phyloP scores from a whole-genome alignment of 805 yeast species.

The Saturnispora mendoncae region DNA sequence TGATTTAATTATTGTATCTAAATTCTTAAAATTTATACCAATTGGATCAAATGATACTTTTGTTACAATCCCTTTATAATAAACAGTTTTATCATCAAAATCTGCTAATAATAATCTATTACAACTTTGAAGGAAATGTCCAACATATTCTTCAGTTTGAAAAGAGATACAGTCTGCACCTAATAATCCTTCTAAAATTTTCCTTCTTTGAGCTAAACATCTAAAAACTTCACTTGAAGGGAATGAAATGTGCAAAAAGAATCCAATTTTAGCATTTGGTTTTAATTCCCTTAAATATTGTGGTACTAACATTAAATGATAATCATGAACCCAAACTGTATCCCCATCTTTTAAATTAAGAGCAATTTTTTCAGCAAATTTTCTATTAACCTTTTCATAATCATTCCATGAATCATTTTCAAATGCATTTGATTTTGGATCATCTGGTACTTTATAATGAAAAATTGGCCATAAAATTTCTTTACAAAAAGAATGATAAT shows the following conservation, averaged over 20 bases:
- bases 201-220: slow-evolving; percentile 81
- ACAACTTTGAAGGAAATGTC: slow-evolving; percentile 89
- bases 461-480: slow-evolving; percentile 95
- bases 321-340: slow-evolving; percentile 87
- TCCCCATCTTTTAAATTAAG: slow-evolving; percentile 65
- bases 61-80: slow-evolving; percentile 50
- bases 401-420: slow-evolving; percentile 93
- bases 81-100: slow-evolving; percentile 53
- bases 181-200: slow-evolving; percentile 68
- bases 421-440: slow-evolving; percentile 87
- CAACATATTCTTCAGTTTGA: slow-evolving; percentile 87
- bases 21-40: slow-evolving; percentile 64
- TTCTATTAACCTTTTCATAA: slow-evolving; percentile 65
- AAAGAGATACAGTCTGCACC: slow-evolving; percentile 86
- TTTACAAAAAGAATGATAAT: slow-evolving; percentile 85
- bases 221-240: slow-evolving; percentile 94
- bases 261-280: slow-evolving; percentile 83
- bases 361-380: slow-evolving; percentile 69
- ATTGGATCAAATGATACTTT: slow-evolving; percentile 56
- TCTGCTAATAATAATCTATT: slow-evolving; percentile 78
- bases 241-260: slow-evolving; percentile 87
- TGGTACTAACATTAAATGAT: slow-evolving; percentile 83
- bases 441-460: slow-evolving; percentile 89
- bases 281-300: slow-evolving; percentile 65
- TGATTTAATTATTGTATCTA: slow-evolving; percentile 38